Percentiles rank a stretch among this genome's conserved stretches.
phyloP scores from a whole-genome alignment of 2,329 filamentous ascomycete genomes.

The Epicoccum sorghinum region DNA sequence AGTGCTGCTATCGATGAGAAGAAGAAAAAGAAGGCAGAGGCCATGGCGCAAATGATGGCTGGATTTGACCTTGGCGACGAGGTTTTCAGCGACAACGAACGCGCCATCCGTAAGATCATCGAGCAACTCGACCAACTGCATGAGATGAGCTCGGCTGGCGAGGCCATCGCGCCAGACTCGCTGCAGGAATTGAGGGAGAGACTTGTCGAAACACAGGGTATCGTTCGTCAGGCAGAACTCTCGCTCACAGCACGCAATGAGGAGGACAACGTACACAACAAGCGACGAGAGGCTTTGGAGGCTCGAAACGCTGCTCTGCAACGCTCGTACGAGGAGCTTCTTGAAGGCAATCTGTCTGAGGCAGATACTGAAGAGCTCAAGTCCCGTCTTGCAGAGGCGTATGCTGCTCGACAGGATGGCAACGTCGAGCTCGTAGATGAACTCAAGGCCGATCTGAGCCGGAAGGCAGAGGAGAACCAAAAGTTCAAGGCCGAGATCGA shows the following conservation, averaged over 20 bases:
- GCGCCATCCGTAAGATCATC: slow-evolving; percentile 81
- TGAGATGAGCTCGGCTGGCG: slow-evolving; percentile 76
- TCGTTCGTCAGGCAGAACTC: slow-evolving; percentile 90
- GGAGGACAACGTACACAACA: slow-evolving; percentile 65
- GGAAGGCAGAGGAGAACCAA: slow-evolving; percentile 81
- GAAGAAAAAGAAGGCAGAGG: slow-evolving; percentile 97
- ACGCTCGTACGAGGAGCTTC: slow-evolving; percentile 80
- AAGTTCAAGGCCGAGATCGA: slow-evolving; percentile 82
- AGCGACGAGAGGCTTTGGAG: slow-evolving; percentile 78
- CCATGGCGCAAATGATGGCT: slow-evolving; percentile 99
- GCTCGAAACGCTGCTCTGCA: slow-evolving; percentile 75
- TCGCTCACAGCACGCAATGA: slow-evolving; percentile 74
- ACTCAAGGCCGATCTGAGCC: slow-evolving; percentile 74
- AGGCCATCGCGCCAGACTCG: slow-evolving; percentile 81
- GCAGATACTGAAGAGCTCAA: slow-evolving; percentile 86
- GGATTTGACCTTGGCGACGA: slow-evolving; percentile 94
- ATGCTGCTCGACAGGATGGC: slow-evolving; percentile 74
- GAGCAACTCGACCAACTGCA: slow-evolving; percentile 80
- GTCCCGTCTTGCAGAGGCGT: slow-evolving; percentile 75
- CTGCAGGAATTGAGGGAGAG: slow-evolving; percentile 77
- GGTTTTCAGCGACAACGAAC: slow-evolving; percentile 92
- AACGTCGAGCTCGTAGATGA: slow-evolving; percentile 77
- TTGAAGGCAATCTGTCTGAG: slow-evolving; percentile 79
- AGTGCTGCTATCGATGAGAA: slow-evolving; percentile 92
- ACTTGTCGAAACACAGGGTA: slow-evolving; percentile 87